Evolutionary conservation across 257 asterid species (phyloP), one percentile per base, ranked within the genome.

Genomic region (Penstemon davidsonii): DNA sequence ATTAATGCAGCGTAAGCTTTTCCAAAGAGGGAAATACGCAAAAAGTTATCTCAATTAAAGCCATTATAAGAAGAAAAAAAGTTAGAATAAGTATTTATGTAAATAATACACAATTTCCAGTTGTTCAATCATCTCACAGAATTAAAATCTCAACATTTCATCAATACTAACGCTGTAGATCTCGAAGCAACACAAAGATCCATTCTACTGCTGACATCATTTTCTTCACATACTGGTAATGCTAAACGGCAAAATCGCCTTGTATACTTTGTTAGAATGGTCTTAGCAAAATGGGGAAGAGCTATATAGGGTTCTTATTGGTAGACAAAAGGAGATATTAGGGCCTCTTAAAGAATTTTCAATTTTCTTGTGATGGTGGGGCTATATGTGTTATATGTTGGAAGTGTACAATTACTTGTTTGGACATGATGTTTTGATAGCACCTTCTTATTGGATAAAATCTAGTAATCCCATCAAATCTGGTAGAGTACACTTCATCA

Each of bases 281-380:
- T 39, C 36, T 68, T 54, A 56, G 44, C 58, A 69, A 54, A 39
- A 66, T 53, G 54, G 60, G 18, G 62, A 46, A 54, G 44, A 60
- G 73, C 49, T 36, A 60, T 12, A 43, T 43, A 54, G 42, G n/a
- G 40, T 63, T 75, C 66, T 37, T 54, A 44, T 61, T 38, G 50
- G 47, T n/a, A 49, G 15, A 38, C 5, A 13, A 41, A 62, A 68
- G 49, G 41, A 50, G 8, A 38, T 40, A 10, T 39, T 47, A 55
- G 45, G 75, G 41, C 52, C 57, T 13, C 9, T 25, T 63, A n/a
- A 59, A 51, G 10, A 12, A 43, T 38, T 33, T 18, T 9, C 42
- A 60, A 62, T 62, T 33, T 68, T 33, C 43, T 61, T 13, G 19
- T n/a, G 12, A 41, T 49, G 43, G 13, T 47, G 50, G 75, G 38